Conservation (phyloP, 352 stramenopile species). For the Pythium rhizo-oryzae region DNA sequence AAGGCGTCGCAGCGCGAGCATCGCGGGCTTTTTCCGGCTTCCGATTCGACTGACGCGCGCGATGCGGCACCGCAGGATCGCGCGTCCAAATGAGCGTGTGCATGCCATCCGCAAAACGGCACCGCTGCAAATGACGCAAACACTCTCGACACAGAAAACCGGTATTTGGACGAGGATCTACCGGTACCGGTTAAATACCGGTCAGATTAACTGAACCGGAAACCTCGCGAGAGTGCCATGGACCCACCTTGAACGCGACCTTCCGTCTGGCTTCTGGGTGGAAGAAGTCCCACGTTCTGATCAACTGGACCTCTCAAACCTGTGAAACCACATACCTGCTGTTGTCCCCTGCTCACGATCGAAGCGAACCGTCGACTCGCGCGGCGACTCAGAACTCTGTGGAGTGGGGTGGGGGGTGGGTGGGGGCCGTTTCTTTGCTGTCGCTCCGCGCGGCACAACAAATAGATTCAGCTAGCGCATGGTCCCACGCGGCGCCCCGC, state of each 20-base stretch:
- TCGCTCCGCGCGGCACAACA: too few species aligned
- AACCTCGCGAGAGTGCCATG: not conserved
- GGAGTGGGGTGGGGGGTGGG: too few species aligned
- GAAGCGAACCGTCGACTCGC: too few species aligned
- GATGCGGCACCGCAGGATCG: conserved; percentile 18
- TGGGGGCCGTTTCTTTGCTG: too few species aligned
- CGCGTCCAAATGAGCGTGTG: not conserved
- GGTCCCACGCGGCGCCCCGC: too few species aligned
- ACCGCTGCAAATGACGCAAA: conserved; percentile 27
- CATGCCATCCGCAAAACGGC: not conserved
- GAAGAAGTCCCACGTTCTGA: conserved; percentile 18
- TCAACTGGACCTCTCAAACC: conserved; percentile 12
- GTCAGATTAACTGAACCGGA: too few species aligned
- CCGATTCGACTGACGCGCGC: conserved; percentile 17
- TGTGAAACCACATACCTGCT: conserved; percentile 12
- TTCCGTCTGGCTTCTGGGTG: conserved; percentile 24
- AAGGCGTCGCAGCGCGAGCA: conserved; percentile 26
- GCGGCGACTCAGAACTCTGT: too few species aligned
- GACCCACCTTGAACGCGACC: not conserved
- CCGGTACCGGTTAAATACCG: not conserved
- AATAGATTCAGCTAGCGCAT: too few species aligned
- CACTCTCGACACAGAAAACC: conserved; percentile 29
- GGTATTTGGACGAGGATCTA: not conserved
- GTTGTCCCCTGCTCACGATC: not conserved
- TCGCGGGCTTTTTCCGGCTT: conserved; percentile 1